A percentile compares a stretch with the other conserved stretches of the same genome.
These are phyloP conservation scores for Ceratocystiopsis sp. DNA, from an alignment of 2,329 filamentous ascomycete species.

Conservation along the genomic window DNA sequence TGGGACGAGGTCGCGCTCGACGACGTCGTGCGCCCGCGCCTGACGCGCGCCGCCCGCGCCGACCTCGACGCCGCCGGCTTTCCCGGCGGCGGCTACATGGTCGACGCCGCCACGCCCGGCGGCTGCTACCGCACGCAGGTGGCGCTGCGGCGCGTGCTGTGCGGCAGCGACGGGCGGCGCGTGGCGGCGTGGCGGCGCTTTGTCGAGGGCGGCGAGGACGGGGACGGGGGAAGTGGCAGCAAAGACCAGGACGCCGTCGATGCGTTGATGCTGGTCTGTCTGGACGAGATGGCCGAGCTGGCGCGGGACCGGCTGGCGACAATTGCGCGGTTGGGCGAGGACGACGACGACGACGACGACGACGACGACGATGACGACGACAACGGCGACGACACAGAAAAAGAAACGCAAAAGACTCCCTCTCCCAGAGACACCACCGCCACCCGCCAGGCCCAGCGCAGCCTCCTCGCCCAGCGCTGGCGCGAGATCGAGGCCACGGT, in stretches of 20 bases:
- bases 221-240: neutral
- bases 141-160: constrained; percentile 9
- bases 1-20: constrained; percentile 33
- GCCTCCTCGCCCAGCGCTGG: constrained; percentile 8
- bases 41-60: constrained; percentile 1
- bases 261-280: constrained; percentile 3
- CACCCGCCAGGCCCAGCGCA: constrained; percentile 4
- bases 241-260: constrained; percentile 1
- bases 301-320: constrained; percentile 2
- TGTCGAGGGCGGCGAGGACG: constrained; percentile 4
- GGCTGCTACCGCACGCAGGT: constrained; percentile 13
- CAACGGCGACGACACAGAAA: no score
- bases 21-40: constrained; percentile 21
- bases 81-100: constrained; percentile 10
- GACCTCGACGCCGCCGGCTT: constrained; percentile 10
- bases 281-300: constrained; percentile 6
- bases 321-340: constrained; percentile 1
- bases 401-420: no score
- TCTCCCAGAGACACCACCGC: no score
- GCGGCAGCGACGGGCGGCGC: constrained; percentile 1
- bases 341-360: constrained; percentile 1
- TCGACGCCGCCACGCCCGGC: constrained; percentile 11
- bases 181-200: constrained; percentile 7
- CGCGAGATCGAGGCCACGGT: constrained; percentile 10
- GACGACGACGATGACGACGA: no score